Evolutionary conservation across 2,329 filamentous ascomycete genomes (phyloP), one percentile per base, ranked within the genome.

Genomic region (Aotearoamyces nothofagi): DNA sequence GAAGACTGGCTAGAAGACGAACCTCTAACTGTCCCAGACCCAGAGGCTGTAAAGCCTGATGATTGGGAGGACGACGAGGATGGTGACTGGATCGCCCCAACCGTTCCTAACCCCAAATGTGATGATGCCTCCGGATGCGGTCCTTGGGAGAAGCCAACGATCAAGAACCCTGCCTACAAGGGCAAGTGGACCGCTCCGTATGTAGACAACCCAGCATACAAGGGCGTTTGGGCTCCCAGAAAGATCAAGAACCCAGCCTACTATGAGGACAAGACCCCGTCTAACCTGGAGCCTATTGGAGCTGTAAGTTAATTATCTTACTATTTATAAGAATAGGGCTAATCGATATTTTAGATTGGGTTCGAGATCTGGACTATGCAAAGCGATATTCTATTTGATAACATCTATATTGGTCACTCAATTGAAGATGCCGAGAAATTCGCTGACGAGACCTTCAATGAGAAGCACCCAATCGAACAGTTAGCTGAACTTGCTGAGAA

Each of bases 331-430:
- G 24, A 39, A 44, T 50, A 35, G 40, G 29, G 15, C 19, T 37
- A 34, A 45, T 35, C 27, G 20, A 15, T 6, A 17, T 32, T 26
- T 12, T 50, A 84, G 79, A 86, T 96, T 61, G 90, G 90, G 47
- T 96, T 96, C 51, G 90, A 98, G 61, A 87, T 98, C 62, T 98
- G 90, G 90, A 96, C 90, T 49, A 98, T 98, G 90, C 87, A 94
- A 63, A 92, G 76, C 56, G 80, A 94, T 53, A 96, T 98, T 46
- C 78, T 94, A 49, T 96, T 98, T 49, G 83, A 96, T 73, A 98
- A 98, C 76, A 92, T 98, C 67, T 98, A 96, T 72, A 84, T 98
- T 54, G 90, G 90, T 39, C 90, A 98, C 74, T 96, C 87, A 12
- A 56, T 90, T 44, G 83, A 83, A 51, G 90, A 98, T 44, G 90